These are phyloP conservation scores for Sordariomycetes sp. DNA, from an alignment of 2,329 filamentous ascomycete genomes.

Conservation along the genomic window DNA sequence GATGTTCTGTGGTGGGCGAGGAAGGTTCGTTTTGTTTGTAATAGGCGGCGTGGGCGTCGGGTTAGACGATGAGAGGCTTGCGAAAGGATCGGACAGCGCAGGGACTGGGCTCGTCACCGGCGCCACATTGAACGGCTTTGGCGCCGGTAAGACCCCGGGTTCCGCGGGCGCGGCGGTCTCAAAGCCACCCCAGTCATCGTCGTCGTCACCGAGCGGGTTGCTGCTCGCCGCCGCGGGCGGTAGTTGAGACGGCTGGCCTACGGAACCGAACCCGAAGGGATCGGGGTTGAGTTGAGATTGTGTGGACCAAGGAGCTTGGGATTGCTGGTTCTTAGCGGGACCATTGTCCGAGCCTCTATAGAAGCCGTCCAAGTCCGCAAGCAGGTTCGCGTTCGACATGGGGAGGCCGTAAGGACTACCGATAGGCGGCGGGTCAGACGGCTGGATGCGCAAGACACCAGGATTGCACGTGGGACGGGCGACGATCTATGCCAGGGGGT, in stretches of 20 bases:
- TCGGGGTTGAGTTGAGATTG: slow-evolving; percentile 12
- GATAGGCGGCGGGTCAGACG: not conserved
- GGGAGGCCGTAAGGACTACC: not conserved
- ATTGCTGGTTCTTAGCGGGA: slow-evolving; percentile 8
- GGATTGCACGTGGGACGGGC: not conserved
- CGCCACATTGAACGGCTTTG: slow-evolving; percentile 1
- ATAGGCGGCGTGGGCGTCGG: slow-evolving; percentile 10
- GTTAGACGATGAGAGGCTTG: slow-evolving; percentile 11
- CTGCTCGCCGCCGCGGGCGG: not conserved
- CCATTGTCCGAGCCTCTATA: slow-evolving; percentile 21
- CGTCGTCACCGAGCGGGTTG: slow-evolving; percentile 28
- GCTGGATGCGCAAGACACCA: not conserved
- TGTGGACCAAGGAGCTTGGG: not conserved
- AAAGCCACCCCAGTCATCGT: slow-evolving; percentile 60
- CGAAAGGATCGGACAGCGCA: slow-evolving; percentile 5
- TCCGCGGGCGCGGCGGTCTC: slow-evolving; percentile 37
- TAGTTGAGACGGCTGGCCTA: not conserved
- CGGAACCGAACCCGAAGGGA: slow-evolving; percentile 7
- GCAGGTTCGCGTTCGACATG: slow-evolving; percentile 41
- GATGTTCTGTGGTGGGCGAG: slow-evolving; percentile 6
- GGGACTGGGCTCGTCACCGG: slow-evolving; percentile 1
- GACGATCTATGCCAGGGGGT: not conserved
- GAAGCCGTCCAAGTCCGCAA: slow-evolving; percentile 49
- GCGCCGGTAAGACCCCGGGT: slow-evolving; percentile 1
- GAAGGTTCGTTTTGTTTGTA: slow-evolving; percentile 7